Percentiles rank a stretch among this genome's conserved stretches.
Evolutionary conservation across 139 green algal genomes (phyloP).

Genomic region (Coelastrella sp.): DNA sequence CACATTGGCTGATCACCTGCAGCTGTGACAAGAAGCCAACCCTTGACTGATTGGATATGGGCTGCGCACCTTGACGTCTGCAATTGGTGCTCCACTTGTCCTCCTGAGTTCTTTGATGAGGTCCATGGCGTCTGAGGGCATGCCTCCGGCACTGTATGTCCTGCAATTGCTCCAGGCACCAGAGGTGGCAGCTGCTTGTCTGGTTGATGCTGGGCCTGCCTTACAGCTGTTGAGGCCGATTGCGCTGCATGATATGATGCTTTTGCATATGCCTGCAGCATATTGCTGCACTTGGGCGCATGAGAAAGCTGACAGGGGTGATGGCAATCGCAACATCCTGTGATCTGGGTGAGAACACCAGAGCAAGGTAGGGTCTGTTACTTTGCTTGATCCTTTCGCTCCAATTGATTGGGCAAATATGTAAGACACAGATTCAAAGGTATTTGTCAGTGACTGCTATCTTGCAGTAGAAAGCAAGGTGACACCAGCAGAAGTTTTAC

Average conservation of each 20-base stretch:
- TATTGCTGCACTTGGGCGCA: neutral
- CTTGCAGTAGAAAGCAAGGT: too few species aligned
- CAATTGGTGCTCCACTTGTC: slow-evolving; percentile 81
- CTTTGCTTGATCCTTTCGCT: too few species aligned
- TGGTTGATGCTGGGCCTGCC: slow-evolving; percentile 6
- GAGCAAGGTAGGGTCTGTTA: too few species aligned
- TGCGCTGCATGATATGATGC: neutral
- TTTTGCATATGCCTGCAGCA: slow-evolving; percentile 6
- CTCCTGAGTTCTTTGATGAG: slow-evolving; percentile 86
- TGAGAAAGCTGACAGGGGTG: neutral
- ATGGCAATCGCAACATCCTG: neutral
- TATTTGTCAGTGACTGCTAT: too few species aligned
- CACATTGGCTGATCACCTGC: too few species aligned
- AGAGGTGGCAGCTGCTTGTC: neutral
- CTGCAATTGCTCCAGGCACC: neutral
- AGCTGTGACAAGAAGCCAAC: neutral
- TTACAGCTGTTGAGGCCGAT: neutral
- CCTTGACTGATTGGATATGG: neutral
- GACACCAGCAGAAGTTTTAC: too few species aligned
- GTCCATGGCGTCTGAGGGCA: slow-evolving; percentile 54
- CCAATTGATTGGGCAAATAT: neutral
- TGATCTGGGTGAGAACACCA: neutral
- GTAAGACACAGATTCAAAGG: too few species aligned
- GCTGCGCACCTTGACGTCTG: slow-evolving; percentile 81
- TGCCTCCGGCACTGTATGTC: neutral